Conservation (phyloP, 495 filamentous ascomycete species). For the Talaromyces liani region DNA sequence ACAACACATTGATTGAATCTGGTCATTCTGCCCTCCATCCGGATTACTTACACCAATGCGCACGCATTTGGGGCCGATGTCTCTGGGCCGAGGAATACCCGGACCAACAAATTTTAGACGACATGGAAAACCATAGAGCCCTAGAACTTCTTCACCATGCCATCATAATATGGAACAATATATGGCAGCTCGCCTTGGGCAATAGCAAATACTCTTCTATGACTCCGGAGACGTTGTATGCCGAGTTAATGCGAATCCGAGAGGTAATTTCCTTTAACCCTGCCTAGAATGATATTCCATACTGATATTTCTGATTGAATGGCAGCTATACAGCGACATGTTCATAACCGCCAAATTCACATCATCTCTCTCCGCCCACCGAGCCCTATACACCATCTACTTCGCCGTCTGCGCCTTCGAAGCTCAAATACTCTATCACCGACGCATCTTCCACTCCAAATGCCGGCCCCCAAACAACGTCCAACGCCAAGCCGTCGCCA, state of each 20-base stretch:
- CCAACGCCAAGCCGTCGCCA: conserved; percentile 24
- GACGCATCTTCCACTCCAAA: conserved; percentile 28
- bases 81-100: conserved; percentile 42
- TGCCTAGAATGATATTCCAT: too few relatives aligned
- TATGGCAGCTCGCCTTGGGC: conserved; percentile 30
- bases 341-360: conserved; percentile 36
- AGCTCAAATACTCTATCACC: conserved; percentile 34
- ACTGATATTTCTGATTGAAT: neutral
- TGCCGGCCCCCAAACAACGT: conserved; percentile 10
- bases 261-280: conserved; percentile 17
- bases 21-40: conserved; percentile 31
- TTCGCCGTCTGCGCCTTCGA: conserved; percentile 41
- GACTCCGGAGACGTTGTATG: conserved; percentile 24
- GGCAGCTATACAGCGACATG: conserved; percentile 33
- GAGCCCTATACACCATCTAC: conserved; percentile 39
- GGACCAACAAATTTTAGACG: conserved; percentile 37
- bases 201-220: conserved; percentile 20
- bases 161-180: conserved; percentile 29
- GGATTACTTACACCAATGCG: conserved; percentile 31
- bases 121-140: conserved; percentile 40
- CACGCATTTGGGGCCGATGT: conserved; percentile 35
- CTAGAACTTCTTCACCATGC: conserved; percentile 31
- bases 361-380: conserved; percentile 24
- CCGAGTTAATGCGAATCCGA: conserved; percentile 24
- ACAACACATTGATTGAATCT: conserved; percentile 29